Base-by-base conservation (phyloP, 139 green algal genomes). In the Coelastrella sp. region DNA sequence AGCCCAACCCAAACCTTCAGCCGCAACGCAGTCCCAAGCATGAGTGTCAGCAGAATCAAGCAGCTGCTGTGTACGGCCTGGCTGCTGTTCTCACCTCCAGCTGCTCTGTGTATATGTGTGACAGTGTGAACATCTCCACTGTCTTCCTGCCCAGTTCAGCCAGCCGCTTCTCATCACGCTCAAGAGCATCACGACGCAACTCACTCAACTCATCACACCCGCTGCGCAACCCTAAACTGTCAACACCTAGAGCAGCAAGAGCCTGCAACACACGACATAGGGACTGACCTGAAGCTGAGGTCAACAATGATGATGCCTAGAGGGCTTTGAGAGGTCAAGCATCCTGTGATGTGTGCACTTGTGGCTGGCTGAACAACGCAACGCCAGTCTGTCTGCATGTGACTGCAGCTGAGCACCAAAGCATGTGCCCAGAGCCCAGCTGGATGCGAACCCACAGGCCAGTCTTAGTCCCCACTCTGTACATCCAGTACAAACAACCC, bases 101-200 rank as follows among this genome's bases (percentile, higher is more conserved):
- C 32, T 89, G 90, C 17, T 96, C 93, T 10, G 80, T 94, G 86
- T 97, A 96, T 32, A 99, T 95, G 90, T 99, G 96, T 5, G 95
- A 90, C 17, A 98, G 94, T 2, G 97, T 97, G 92, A 95, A 98
- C 95, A 99, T 98, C 94, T 99, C 98, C 82, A 99, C 94, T 1
- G 96, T 97, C 22, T 92, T 92, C 10, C 96, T 93, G 2, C 98
- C 98, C 77, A 99, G 95, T 93, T 99, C 97, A 0, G 95, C 96
- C 78, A 99, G 93, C 17, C 97, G 94, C 90, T 93, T 92, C 95
- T 99, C 98, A 73, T 99, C 98, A 13, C 97, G 94, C 92, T 99
- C 96, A 23, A 98, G 94, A 0, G 78, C 92, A 89, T 98, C 97
- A n/a, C 94, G 93, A 11, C 92, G 90, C 61, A 91, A 86, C 76